Evolutionary conservation across 2,329 filamentous ascomycete species (phyloP), one percentile per base, ranked within the genome.

Genomic region (Stagonosporopsis chrysanthemi): DNA sequence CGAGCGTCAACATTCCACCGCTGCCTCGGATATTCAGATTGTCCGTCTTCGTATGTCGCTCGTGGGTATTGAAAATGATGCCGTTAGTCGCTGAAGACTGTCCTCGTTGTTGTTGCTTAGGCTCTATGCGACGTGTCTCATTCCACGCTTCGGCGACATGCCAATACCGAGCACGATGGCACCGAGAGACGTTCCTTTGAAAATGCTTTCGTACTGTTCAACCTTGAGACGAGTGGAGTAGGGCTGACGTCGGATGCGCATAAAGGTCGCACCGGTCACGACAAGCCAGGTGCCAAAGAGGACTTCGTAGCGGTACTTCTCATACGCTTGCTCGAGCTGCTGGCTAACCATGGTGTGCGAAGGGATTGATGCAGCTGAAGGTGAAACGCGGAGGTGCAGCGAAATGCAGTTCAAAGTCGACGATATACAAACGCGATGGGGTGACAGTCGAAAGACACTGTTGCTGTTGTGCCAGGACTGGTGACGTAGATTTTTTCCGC

Each of bases 181-280:
- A 33, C 68, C 64, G 11, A 75, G 58, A 0, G 69, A 70, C 2
- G 73, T 75, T 22, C 71, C 71, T 41, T 77, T 75, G 67, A 75
- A 74, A 26, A 74, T 73, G 52, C 71, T 74, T 56, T 77, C 74
- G 58, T 76, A 76, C 57, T 76, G 72, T 52, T 73, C 73, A 9
- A 67, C 63, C 56, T 75, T 76, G 23, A 76, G 62, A 14, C 70
- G 61, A 9, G 61, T 56, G 49, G 66, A 68, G 61, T 74, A 76
- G 4, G 71, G 74, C 60, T 75, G 73, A 11, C 71, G 68, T 28
- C 61, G 64, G 41, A 77, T 72, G 42, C 73, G 71, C 28, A 70
- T 57, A 31, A 76, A 76, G 7, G 70, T 73, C 36, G 64, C 61
- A 14, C 70, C 70, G 1, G 75, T 77, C 17, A 71, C 65, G 6